Evolutionary conservation across 2,329 filamentous ascomycete genomes (phyloP), one percentile per base, ranked within the genome.

Genomic region (Cryphonectria parasitica): DNA sequence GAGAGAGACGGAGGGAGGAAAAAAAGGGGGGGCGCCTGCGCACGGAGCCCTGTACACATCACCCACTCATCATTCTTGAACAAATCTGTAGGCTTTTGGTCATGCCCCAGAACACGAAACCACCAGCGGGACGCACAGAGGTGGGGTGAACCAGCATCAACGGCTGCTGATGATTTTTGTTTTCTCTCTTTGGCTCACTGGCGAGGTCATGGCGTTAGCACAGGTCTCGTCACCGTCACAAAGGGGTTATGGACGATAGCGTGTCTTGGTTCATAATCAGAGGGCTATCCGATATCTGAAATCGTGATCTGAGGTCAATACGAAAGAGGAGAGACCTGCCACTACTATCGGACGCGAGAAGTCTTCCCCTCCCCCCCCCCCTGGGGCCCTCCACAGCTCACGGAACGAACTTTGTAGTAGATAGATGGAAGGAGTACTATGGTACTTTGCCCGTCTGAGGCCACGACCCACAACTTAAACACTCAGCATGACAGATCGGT

Each of bases 401-500:
- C 45, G 45, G 54, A 31, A 31, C 25, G 17, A 31, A 28, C 28
- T 58, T 58, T 31, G 54, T 58, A 31, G 28, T 58, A 31, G 28
- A 34, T 58, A 58, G 28, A 58, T 31, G 15, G 54, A 17, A 31
- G 31, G 25, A 6, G 28, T 8, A 19, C 28, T 19, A 28, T 58
- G 6, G 52, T 31, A 31, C 54, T 19, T 31, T 19, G 28, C 25
- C 13, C 25, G 15, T 31, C 54, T 28, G 25, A 19, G 54, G 54
- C 54, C 13, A 7, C 13, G 54, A 31, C 54, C 54, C 54, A 58
- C 54, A 58, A 17, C 25, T 8, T 31, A 15, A 58, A 31, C 54
- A 34, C 25, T 39, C 61, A 8, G 61, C 61, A 64, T 64, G 61
- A 45, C 61, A 36, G 61, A 45, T 22, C 36, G 61, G 41, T 64